Evolutionary conservation across 352 stramenopile genomes (phyloP), one percentile per base, ranked within the genome.

Genomic region (Globisporangium solare): DNA sequence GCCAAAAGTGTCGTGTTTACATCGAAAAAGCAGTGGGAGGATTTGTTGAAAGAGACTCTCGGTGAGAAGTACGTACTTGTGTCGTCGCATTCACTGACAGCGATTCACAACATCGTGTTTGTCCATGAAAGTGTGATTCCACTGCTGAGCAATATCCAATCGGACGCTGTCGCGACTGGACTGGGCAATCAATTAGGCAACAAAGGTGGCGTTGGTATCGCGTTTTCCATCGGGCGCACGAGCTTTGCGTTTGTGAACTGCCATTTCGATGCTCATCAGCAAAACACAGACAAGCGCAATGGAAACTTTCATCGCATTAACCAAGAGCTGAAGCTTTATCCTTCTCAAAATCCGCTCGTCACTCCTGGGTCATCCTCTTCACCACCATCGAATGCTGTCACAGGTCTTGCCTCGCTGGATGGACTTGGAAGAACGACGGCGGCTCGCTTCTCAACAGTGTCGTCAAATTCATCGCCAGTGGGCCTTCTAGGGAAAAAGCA

Each of bases 101-200:
- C 92, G 18, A 97, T 98, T 54, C 94, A 98, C 64, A 94, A 98
- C 57, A 74, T 86, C 22, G 75, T 99, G 15, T 98, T 97, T 74
- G 86, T 85, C n/a, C 90, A 97, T 61, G 76, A 82, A 17, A 93
- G 83, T 56, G 45, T 94, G 22, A 63, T 95, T 13, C 81, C 86
- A 22, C 61, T 96, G 40, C 62, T 98, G 8, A 74, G 81, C 20
- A 80, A 96, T 35, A 79, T 99, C 35, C 79, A 97, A 59, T 88
- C 86, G 13, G 78, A 96, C 48, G 84, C 84, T 37, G 90, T 98
- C 6, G 89, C 95, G 0, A 98, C 93, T 24, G 95, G 95, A 0
- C 77, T 98, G 32, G 93, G 90, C 0, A 98, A 98, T 58, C 84
- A 98, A 11, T 75, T 99, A 18, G 91, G 96, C 43, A 99, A 99